Evolutionary conservation across 208 protist genomes (phyloP), one percentile per base, ranked within the genome.

Genomic region (Angomonas desouzai): DNA sequence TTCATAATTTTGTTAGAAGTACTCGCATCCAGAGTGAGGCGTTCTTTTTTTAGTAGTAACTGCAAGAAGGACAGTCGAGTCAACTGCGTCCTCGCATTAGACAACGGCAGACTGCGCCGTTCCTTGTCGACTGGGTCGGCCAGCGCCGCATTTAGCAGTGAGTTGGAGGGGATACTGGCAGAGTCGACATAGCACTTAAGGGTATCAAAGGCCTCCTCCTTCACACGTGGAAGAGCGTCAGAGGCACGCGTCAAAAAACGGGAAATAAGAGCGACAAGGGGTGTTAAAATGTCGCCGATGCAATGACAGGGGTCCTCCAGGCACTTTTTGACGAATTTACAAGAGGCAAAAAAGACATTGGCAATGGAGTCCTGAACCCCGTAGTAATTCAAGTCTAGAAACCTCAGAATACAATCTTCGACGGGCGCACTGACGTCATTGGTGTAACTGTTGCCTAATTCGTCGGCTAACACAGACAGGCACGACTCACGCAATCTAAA

Each of bases 361-460:
- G 86, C 81, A 22, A 96, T 84, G 3, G 70, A 58, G 59, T 96
- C 91, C 58, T 94, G 88, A 43, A 96, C 62, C 1, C 91, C 91
- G 34, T 81, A 85, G 10, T 62, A 62, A 61, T 87, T 92, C 33
- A 79, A 53, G 61, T 96, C 85, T 1, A 89, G 65, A 47, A 85
- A 96, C 32, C 86, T 76, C 28, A 96, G 70, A n/a, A 96, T 67
- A 1, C 75, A 77, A 27, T 85, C 78, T 48, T 85, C 82, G n/a
- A 87, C 69, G 32, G 29, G 7, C 27, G 16, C 1, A 27, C 11
- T 3, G 13, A 22, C 29, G 25, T 48, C 43, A 20, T n/a, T 2
- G 32, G 48, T 77, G 72, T 38, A 73, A 29, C 11, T 57, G 18
- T 51, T 51, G 30, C 62, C 63, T 40, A 86, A 71, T 27, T 70